Conservation (phyloP, 441 rosid genomes). For the Corymbia calophylla region DNA sequence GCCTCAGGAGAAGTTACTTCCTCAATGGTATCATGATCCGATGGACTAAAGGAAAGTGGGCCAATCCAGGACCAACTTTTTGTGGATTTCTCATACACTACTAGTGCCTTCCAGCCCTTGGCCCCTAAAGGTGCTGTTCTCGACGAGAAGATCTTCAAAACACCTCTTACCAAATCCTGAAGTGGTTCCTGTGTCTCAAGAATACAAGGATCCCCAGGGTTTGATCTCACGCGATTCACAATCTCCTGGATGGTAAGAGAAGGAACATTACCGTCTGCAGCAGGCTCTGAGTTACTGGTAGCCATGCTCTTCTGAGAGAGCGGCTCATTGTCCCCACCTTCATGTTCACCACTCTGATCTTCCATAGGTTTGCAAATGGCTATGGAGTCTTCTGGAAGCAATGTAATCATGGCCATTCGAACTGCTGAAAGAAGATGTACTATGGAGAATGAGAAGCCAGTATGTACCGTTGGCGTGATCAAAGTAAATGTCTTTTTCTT, state of each 20-base stretch:
- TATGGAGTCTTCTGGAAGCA: slow-evolving; percentile 56
- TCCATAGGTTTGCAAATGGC: slow-evolving; percentile 43
- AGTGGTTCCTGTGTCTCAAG: slow-evolving; percentile 96
- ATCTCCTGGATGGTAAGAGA: slow-evolving; percentile 84
- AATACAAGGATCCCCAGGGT: slow-evolving; percentile 95
- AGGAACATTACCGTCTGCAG: slow-evolving; percentile 41
- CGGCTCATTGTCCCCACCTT: slow-evolving; percentile 39
- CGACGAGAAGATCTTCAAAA: slow-evolving; percentile 79
- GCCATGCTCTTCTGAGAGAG: slow-evolving; percentile 34
- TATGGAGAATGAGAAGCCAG: slow-evolving; percentile 93
- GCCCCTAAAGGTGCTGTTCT: slow-evolving; percentile 98
- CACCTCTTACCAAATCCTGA: slow-evolving; percentile 94
- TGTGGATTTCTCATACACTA: slow-evolving; percentile 61
- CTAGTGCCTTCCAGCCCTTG: slow-evolving; percentile 96
- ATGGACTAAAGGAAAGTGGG: slow-evolving; percentile 43
- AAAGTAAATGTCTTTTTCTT: slow-evolving; percentile 81
- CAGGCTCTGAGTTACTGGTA: slow-evolving; percentile 31
- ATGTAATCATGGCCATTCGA: slow-evolving; percentile 77
- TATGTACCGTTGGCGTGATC: slow-evolving; percentile 91
- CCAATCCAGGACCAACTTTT: slow-evolving; percentile 98
- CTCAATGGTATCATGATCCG: slow-evolving; percentile 66
- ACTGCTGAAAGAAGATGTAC: slow-evolving; percentile 97
- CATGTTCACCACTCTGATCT: slow-evolving; percentile 41
- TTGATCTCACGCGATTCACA: slow-evolving; percentile 76
- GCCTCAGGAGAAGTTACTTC: slow-evolving; percentile 96